These are phyloP conservation scores for Cicer pinnatifidum DNA, from an alignment of 306 rosid species.

Conservation along the genomic window DNA sequence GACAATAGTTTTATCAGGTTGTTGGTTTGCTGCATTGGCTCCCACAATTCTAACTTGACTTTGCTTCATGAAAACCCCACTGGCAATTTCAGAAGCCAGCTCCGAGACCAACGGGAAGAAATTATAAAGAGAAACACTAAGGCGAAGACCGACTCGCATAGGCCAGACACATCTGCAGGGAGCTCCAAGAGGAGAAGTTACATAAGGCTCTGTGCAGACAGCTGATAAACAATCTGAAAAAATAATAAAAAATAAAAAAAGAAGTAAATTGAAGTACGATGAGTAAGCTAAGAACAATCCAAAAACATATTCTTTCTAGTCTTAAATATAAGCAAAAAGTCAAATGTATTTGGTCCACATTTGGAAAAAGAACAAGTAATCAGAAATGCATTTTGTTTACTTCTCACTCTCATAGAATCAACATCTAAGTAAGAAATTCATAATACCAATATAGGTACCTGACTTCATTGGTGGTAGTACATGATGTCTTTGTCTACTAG, in stretches of 20 bases:
- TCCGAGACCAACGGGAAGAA: constrained; percentile 88
- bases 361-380: not conserved
- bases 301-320: not conserved
- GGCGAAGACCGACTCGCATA: constrained; percentile 75
- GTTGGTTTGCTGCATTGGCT: constrained; percentile 79
- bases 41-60: constrained; percentile 87
- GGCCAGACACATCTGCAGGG: constrained; percentile 88
- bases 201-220: constrained; percentile 72
- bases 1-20: constrained; percentile 74
- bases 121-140: constrained; percentile 70
- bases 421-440: constrained; percentile 6
- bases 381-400: constrained; percentile 22
- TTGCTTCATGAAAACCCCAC: constrained; percentile 70
- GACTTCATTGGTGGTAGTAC: constrained; percentile 54
- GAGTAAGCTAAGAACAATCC: constrained; percentile 29
- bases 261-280: constrained; percentile 37
- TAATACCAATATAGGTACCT: constrained; percentile 46
- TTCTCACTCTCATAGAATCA: constrained; percentile 22
- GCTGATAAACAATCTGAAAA: constrained; percentile 70
- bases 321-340: not conserved
- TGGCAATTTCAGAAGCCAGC: constrained; percentile 73
- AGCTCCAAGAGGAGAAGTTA: constrained; percentile 76
- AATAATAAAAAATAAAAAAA: not conserved
- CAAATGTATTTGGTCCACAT: too few species aligned
- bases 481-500: constrained; percentile 44